Evolutionary conservation across 2,329 filamentous ascomycete genomes (phyloP).

Genomic region (Beauveria sp.): DNA sequence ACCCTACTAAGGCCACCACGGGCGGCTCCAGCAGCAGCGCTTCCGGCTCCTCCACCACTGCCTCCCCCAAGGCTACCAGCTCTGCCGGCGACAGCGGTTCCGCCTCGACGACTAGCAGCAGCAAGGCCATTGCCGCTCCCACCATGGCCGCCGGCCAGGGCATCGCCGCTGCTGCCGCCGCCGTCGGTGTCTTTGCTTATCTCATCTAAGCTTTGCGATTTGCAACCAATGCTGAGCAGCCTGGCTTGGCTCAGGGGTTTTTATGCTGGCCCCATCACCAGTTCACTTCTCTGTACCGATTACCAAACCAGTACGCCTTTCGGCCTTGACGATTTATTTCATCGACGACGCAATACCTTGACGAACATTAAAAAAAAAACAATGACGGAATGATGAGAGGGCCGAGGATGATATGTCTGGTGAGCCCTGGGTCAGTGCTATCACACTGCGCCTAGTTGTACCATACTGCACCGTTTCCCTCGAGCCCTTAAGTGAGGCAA

Average conservation of each 20-base stretch:
- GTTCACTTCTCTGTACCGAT: conserved; percentile 26
- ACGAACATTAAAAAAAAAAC: conserved; percentile 3
- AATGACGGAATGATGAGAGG: neutral
- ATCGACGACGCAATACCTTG: conserved; percentile 9
- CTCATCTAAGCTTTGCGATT: conserved; percentile 31
- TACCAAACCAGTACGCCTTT: conserved; percentile 23
- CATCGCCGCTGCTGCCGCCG: conserved; percentile 39
- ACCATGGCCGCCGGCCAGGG: conserved; percentile 36
- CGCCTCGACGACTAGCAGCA: conserved; percentile 29
- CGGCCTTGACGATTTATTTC: conserved; percentile 9
- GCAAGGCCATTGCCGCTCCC: conserved; percentile 28
- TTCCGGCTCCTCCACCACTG: conserved; percentile 17
- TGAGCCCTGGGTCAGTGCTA: neutral
- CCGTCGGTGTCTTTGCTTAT: conserved; percentile 45
- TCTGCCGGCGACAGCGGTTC: conserved; percentile 19
- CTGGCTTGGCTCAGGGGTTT: conserved; percentile 1
- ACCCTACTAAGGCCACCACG: conserved; percentile 27
- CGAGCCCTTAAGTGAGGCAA: neutral
- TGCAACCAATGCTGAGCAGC: neutral
- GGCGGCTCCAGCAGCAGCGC: conserved; percentile 14
- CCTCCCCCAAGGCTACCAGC: conserved; percentile 16
- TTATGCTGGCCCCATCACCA: conserved; percentile 4
- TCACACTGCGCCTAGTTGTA: neutral
- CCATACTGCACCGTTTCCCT: neutral
- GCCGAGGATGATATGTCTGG: neutral